These are phyloP conservation scores for Carex parvula DNA, from an alignment of 176 grass and related monocot genomes.

Conservation along the genomic window DNA sequence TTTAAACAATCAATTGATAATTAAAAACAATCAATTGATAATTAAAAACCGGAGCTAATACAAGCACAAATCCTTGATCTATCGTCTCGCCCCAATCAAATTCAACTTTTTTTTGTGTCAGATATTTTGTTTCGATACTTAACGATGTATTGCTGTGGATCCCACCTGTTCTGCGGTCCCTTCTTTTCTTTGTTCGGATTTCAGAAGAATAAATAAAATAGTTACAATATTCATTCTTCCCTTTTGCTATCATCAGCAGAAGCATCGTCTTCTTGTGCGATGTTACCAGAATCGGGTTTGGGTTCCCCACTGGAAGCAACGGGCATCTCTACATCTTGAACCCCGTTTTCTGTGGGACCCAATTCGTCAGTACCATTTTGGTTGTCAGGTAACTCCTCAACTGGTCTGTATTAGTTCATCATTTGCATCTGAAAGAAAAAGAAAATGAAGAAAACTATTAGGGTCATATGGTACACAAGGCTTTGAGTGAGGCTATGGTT, in stretches of 20 bases:
- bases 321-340: slow-evolving; percentile 28
- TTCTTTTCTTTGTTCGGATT: neutral
- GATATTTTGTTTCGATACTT: too few species aligned
- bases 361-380: slow-evolving; percentile 33
- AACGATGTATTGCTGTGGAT: too few species aligned
- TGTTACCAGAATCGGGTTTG: too few species aligned
- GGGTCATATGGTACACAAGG: neutral
- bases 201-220: neutral
- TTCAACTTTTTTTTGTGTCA: too few species aligned
- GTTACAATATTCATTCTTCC: slow-evolving; percentile 18
- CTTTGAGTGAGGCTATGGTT: too few species aligned
- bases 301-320: neutral
- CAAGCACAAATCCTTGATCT: too few species aligned
- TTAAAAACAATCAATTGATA: too few species aligned
- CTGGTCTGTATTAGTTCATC: slow-evolving; percentile 48
- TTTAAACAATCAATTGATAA: too few species aligned
- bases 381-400: neutral
- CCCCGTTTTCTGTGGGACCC: slow-evolving; percentile 25
- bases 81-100: too few species aligned
- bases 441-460: neutral
- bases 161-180: too few species aligned
- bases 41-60: too few species aligned
- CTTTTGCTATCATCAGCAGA: slow-evolving; percentile 21
- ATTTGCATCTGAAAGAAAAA: slow-evolving; percentile 66
- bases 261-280: slow-evolving; percentile 19